Base-by-base conservation (phyloP, 345 rosid genomes). In the Cardiospermum halicacabum region DNA sequence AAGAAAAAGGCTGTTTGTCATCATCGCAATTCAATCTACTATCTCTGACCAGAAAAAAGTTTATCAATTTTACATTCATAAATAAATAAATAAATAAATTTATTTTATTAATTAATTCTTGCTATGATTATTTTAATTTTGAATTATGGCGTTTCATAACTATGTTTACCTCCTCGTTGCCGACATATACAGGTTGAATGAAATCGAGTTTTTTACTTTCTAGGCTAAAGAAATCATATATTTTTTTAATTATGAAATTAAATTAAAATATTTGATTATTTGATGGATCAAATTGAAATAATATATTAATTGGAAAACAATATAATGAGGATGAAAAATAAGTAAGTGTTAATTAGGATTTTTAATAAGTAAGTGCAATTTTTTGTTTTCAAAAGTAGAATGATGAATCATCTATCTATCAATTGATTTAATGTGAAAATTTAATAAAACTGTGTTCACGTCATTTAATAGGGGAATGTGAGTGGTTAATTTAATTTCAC, bases 1-100 rank as follows among this genome's bases (percentile, higher is more conserved):
- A 1, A 28, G 62, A 36, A 69, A 60, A 80, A 76, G 72, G 76
- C 69, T 56, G 71, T 43, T 71, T 77, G 81, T 80, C 78, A 63
- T 65, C 57, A 57, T 70, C 74, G 67, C 54, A 56, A 28, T 57
- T 70, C 54, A 56, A 28, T 57, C 63, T 68, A 32, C 61, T 34
- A 53, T 34, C 58, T 72, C 71, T 34, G 49, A 64, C 72, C 69
- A 10, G 32, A 72, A 69, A 30, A 18, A 43, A 43, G 12, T n/a
- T n/a, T n/a, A 39, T 11, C 13, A 39, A 39, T 39, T 39, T 11
- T 11, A 39, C 43, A 2, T 11, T 3, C 37, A 34, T 34, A 34
- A 3, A 34, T 34, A 34, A 3, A 34, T n/a, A n/a, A n/a, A n/a
- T n/a, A n/a, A n/a, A n/a, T n/a, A n/a, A n/a, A 34, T 34, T 34